These are phyloP conservation scores for Sordaria brevicollis DNA, from an alignment of 495 filamentous ascomycete genomes.

Conservation along the genomic window DNA sequence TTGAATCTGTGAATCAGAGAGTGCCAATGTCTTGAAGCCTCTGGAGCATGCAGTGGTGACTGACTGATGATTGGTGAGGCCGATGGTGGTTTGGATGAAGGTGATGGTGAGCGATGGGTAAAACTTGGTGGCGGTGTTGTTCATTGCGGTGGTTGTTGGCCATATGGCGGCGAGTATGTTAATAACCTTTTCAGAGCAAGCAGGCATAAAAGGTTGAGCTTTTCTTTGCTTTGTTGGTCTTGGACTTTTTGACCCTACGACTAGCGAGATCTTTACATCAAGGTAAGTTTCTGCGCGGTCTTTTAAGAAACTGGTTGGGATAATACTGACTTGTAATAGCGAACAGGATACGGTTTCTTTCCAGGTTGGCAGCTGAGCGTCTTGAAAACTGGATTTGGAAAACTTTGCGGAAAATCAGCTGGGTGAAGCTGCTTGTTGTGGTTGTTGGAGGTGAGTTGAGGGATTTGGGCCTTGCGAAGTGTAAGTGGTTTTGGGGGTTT, in stretches of 20 bases:
- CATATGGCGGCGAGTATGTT: background rate
- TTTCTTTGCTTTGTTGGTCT: background rate
- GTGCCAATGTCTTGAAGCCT: background rate
- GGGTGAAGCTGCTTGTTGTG: too few species aligned
- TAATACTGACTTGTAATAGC: too few species aligned
- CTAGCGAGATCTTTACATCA: background rate
- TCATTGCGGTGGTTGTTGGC: background rate
- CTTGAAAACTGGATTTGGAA: too few species aligned
- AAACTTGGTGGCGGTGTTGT: background rate
- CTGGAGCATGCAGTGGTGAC: background rate
- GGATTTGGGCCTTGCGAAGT: too few species aligned
- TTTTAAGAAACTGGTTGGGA: too few species aligned
- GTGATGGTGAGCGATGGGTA: background rate
- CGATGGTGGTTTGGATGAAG: background rate
- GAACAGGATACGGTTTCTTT: too few species aligned
- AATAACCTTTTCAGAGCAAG: background rate
- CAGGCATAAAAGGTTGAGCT: background rate
- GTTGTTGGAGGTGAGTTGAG: too few species aligned
- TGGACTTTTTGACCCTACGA: background rate
- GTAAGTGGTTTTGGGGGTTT: too few species aligned
- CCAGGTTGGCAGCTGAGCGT: too few species aligned
- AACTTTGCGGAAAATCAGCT: too few species aligned
- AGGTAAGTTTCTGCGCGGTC: background rate
- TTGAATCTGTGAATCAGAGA: background rate
- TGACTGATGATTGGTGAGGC: background rate